Percentiles rank a stretch among this genome's conserved stretches.
phyloP scores from a whole-genome alignment of 768 basidiomycete species.

The Russula abietina region DNA sequence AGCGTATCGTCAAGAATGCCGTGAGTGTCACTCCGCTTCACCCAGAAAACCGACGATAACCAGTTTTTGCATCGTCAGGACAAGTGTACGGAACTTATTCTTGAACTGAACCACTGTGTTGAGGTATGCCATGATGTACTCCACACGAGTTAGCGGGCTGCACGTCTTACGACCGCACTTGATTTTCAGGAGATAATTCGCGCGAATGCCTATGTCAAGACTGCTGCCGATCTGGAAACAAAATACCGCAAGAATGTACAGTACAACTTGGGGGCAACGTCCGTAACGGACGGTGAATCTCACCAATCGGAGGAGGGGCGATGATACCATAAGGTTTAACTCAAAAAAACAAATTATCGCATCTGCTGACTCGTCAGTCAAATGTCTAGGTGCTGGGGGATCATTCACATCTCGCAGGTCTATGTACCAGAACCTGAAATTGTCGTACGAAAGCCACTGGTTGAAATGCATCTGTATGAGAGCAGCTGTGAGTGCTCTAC shows the following conservation, averaged over 20 bases:
- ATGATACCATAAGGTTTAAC: neutral
- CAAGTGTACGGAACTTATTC: conserved; percentile 86
- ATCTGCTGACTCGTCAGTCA: neutral
- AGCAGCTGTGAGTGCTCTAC: neutral
- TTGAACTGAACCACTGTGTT: conserved; percentile 83
- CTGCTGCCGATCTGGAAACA: conserved; percentile 74
- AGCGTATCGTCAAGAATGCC: conserved; percentile 85
- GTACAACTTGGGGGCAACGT: conserved; percentile 75
- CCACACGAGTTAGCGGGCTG: neutral
- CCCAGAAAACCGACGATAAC: neutral
- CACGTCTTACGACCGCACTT: neutral
- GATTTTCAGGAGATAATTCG: conserved; percentile 63
- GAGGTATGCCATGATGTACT: conserved; percentile 47
- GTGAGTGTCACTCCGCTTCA: conserved; percentile 35
- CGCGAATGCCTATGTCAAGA: conserved; percentile 71
- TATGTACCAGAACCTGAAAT: neutral
- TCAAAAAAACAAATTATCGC: neutral
- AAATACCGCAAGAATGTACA: conserved; percentile 92
- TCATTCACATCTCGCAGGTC: neutral
- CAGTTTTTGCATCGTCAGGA: conserved; percentile 43
- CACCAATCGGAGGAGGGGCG: conserved; percentile 1
- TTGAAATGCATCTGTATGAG: neutral
- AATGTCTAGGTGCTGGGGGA: neutral
- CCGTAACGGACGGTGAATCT: conserved; percentile 32
- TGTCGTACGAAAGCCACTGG: no score